Evolutionary conservation across 2,329 filamentous ascomycete genomes (phyloP).

Genomic region (Fusarium sp.): DNA sequence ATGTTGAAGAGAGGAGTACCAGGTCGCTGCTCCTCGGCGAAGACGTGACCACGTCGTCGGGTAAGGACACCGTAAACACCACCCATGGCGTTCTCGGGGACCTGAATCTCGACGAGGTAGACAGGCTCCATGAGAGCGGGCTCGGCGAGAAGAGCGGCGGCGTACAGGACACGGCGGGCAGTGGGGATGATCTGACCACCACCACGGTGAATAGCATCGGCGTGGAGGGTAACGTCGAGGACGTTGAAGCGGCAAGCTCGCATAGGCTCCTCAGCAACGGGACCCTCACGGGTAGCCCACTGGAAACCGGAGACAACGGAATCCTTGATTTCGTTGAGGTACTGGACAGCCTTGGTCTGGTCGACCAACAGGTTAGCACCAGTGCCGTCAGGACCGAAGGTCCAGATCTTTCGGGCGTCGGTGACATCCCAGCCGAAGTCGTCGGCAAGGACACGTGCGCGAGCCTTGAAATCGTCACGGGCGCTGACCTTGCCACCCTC

Average conservation of each 20-base stretch:
- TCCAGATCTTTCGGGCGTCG: constrained; percentile 99
- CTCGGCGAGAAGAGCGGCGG: constrained; percentile 88
- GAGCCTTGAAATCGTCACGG: constrained; percentile 98
- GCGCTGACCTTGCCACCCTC: constrained; percentile 92
- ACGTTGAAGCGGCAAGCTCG: constrained; percentile 98
- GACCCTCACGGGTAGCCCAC: constrained; percentile 98
- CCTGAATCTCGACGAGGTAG: constrained; percentile 99
- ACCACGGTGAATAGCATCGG: constrained; percentile 99
- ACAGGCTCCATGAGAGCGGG: constrained; percentile 95
- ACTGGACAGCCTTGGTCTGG: constrained; percentile 99
- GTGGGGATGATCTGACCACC: constrained; percentile 99
- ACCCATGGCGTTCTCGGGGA: constrained; percentile 98
- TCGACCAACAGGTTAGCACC: constrained; percentile 99
- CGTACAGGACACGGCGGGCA: constrained; percentile 96
- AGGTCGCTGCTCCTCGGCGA: constrained; percentile 96
- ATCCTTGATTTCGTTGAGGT: constrained; percentile 99
- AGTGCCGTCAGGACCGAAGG: constrained; percentile 97
- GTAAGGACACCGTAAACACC: constrained; percentile 99
- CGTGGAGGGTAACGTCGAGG: constrained; percentile 98
- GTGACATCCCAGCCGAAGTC: constrained; percentile 99
- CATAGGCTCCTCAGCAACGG: constrained; percentile 98
- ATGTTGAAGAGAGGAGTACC: constrained; percentile 99
- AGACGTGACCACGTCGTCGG: constrained; percentile 98
- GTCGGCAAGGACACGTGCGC: constrained; percentile 95
- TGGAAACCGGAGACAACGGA: constrained; percentile 99